Evolutionary conservation across 345 rosid genomes (phyloP).

Genomic region (Linum usitatissimum): DNA sequence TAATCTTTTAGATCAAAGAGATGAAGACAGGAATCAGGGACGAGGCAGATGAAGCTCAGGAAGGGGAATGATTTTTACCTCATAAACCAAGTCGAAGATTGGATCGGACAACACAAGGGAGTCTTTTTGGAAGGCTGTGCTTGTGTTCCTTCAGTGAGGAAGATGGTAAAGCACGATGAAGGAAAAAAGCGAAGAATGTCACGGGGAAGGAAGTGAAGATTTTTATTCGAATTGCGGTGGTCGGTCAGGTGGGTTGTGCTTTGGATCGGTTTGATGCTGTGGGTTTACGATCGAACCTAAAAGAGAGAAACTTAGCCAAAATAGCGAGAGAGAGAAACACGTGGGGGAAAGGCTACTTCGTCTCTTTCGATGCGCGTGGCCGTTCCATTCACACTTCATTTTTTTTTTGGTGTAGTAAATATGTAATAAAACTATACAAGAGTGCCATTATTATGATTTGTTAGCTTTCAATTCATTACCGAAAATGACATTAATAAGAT

Average conservation of each 20-base stretch:
- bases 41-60: background rate
- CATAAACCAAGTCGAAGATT: slow-evolving; percentile 6
- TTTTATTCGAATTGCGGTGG: background rate
- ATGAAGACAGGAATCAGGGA: background rate
- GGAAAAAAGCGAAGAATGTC: background rate
- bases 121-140: background rate
- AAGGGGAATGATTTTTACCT: background rate
- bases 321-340: too few relatives aligned
- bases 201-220: background rate
- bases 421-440: too few relatives aligned
- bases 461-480: too few relatives aligned
- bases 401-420: too few relatives aligned
- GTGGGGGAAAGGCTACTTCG: too few relatives aligned
- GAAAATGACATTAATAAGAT: too few relatives aligned
- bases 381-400: too few relatives aligned
- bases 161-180: background rate
- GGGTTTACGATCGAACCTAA: too few relatives aligned
- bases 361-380: too few relatives aligned
- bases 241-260: background rate
- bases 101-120: background rate
- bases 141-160: background rate
- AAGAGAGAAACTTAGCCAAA: too few relatives aligned
- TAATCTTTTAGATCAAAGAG: background rate
- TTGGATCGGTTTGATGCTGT: too few relatives aligned
- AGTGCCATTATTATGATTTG: too few relatives aligned